phyloP scores from a whole-genome alignment of 1,139 yeast species.

The Tardiomyces depauwii region DNA sequence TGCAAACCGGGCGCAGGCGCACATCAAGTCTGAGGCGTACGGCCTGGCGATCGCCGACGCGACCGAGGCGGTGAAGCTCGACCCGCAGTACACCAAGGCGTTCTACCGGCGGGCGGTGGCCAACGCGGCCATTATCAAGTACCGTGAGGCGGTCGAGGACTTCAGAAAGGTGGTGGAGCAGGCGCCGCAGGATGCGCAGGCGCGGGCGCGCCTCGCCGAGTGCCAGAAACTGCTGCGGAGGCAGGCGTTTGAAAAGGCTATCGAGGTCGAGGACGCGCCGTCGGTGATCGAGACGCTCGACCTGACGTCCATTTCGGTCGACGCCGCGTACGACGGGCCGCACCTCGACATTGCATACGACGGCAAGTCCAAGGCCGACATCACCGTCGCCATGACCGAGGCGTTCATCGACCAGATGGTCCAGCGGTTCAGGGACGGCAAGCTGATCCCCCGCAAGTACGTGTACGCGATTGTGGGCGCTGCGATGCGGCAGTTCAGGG shows the following conservation, averaged over 20 bases:
- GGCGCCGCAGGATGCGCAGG: constrained; percentile 62
- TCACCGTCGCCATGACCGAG: constrained; percentile 25
- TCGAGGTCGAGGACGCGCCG: constrained; percentile 54
- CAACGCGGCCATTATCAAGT: constrained; percentile 61
- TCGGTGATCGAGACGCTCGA: constrained; percentile 36
- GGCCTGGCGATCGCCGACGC: constrained; percentile 80
- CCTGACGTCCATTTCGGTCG: constrained; percentile 34
- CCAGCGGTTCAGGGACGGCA: constrained; percentile 58
- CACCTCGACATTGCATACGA: constrained; percentile 34
- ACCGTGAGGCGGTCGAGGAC: constrained; percentile 64
- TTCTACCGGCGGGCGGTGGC: constrained; percentile 79
- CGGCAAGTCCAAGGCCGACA: constrained; percentile 17
- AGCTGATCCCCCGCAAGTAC: constrained; percentile 64
- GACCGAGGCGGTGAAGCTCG: constrained; percentile 54
- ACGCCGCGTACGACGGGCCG: constrained; percentile 59
- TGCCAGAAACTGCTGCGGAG: constrained; percentile 59
- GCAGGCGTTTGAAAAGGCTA: constrained; percentile 79
- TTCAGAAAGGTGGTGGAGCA: constrained; percentile 50
- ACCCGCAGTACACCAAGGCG: constrained; percentile 63
- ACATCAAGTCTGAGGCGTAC: constrained; percentile 74
- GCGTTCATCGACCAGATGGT: constrained; percentile 58
- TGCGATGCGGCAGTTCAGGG: constrained; percentile 51
- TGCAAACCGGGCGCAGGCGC: constrained; percentile 86
- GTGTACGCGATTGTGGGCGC: constrained; percentile 74
- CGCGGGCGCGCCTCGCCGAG: constrained; percentile 51